These are phyloP conservation scores for Aspergillus aculeatinus DNA, from an alignment of 2,329 filamentous ascomycete species.

Conservation along the genomic window DNA sequence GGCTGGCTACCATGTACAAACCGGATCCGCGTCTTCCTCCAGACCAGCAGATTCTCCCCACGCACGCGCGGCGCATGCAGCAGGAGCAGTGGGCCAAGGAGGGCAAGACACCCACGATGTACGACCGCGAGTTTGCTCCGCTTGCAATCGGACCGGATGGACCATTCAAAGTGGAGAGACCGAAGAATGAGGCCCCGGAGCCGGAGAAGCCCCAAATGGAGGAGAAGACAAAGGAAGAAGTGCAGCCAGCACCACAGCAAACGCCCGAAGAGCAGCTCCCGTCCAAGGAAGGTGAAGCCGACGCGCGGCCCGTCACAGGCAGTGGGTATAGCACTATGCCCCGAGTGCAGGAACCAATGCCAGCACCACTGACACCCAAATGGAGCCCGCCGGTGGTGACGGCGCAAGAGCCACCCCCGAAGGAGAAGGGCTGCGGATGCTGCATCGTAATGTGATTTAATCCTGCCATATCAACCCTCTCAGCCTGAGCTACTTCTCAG, in stretches of 20 bases:
- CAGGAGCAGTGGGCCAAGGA: slow-evolving; percentile 96
- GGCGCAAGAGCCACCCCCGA: slow-evolving; percentile 54
- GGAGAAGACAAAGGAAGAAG: slow-evolving; percentile 7
- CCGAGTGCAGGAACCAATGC: slow-evolving; percentile 42
- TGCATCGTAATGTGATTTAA: slow-evolving; percentile 70
- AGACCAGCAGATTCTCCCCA: slow-evolving; percentile 92
- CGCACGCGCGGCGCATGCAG: slow-evolving; percentile 83
- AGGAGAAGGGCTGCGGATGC: slow-evolving; percentile 61
- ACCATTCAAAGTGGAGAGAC: slow-evolving; percentile 21
- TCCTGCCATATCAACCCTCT: slow-evolving; percentile 3
- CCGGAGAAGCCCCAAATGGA: slow-evolving; percentile 4
- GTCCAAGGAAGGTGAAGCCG: slow-evolving; percentile 34
- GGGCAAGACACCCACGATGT: slow-evolving; percentile 78
- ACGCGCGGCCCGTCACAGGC: slow-evolving; percentile 39
- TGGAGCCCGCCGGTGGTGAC: slow-evolving; percentile 49
- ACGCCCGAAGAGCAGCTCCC: slow-evolving; percentile 21
- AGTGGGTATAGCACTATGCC: slow-evolving; percentile 54
- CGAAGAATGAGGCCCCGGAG: slow-evolving; percentile 16
- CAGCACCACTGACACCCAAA: slow-evolving; percentile 37
- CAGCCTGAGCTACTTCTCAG: background rate
- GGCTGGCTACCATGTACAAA: slow-evolving; percentile 92
- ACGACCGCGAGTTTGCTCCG: slow-evolving; percentile 83
- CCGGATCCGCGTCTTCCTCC: slow-evolving; percentile 91
- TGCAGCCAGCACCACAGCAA: slow-evolving; percentile 14
- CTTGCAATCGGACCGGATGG: slow-evolving; percentile 55